A percentile compares a stretch with the other conserved stretches of the same genome.
Evolutionary conservation across 2,329 filamentous ascomycete genomes (phyloP).

Genomic region (Sclerotinia trifoliorum): DNA sequence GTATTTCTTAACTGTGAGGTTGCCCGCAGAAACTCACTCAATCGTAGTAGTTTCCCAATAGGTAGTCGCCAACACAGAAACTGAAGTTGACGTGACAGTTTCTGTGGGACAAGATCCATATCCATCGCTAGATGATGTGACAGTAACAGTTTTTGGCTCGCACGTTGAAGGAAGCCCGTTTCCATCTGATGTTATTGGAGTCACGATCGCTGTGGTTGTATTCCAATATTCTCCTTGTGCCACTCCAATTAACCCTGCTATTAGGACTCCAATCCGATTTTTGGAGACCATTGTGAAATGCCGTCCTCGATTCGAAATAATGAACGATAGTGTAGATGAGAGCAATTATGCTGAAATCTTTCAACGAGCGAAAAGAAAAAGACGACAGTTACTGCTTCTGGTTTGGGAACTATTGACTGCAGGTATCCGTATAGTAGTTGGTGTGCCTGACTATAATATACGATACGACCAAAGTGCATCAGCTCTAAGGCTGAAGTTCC

Average conservation of each 20-base stretch:
- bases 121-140: neutral
- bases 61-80: slow-evolving; percentile 15
- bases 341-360: slow-evolving; percentile 30
- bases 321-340: slow-evolving; percentile 34
- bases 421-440: slow-evolving; percentile 14
- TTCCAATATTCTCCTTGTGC: slow-evolving; percentile 26
- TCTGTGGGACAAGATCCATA: slow-evolving; percentile 25
- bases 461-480: slow-evolving; percentile 12
- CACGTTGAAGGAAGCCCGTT: slow-evolving; percentile 4
- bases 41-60: slow-evolving; percentile 3
- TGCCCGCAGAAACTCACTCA: neutral
- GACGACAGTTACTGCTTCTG: slow-evolving; percentile 28
- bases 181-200: neutral
- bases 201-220: slow-evolving; percentile 12
- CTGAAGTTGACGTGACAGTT: slow-evolving; percentile 19
- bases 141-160: slow-evolving; percentile 7
- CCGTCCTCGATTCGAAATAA: slow-evolving; percentile 28
- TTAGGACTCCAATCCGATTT: slow-evolving; percentile 18
- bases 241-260: slow-evolving; percentile 27
- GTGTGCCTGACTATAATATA: slow-evolving; percentile 24
- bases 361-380: slow-evolving; percentile 31
- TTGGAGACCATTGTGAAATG: slow-evolving; percentile 23
- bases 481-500: slow-evolving; percentile 19
- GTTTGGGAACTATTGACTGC: slow-evolving; percentile 26
- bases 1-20: neutral